A percentile compares a stretch with the other conserved stretches of the same genome.
phyloP scores from a whole-genome alignment of 176 grass and related monocot genomes.

The Alloteropsis semialata region DNA sequence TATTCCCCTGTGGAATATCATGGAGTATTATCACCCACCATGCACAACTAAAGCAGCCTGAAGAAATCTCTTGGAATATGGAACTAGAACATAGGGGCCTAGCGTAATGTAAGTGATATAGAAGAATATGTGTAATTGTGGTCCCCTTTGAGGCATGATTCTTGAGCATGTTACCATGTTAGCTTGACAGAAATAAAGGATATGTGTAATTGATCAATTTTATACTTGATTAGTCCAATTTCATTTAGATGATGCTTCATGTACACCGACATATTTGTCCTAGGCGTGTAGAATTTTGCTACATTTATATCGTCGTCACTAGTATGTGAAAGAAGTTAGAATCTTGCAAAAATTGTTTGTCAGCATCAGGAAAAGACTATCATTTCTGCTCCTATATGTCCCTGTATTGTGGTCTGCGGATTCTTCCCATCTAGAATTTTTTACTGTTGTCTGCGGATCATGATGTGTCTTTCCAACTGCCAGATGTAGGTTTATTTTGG shows the following conservation, averaged over 20 bases:
- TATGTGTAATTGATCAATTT: not conserved
- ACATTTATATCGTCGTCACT: no score
- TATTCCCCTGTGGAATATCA: not conserved
- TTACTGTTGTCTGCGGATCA: no score
- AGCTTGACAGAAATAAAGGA: constrained; percentile 4
- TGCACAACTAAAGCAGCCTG: not conserved
- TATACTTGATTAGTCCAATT: not conserved
- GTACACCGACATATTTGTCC: no score
- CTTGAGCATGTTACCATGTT: not conserved
- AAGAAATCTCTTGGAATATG: constrained; percentile 1
- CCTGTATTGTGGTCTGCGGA: not conserved
- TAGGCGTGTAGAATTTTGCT: no score
- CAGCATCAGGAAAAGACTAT: constrained; percentile 3
- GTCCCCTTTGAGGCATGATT: not conserved
- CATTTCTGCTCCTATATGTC: not conserved
- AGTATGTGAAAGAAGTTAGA: no score
- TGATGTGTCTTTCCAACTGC: not conserved
- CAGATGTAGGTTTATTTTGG: constrained; percentile 4
- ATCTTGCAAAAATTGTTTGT: not conserved
- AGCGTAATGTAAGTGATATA: not conserved
- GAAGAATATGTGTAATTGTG: no score
- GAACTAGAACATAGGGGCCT: not conserved
- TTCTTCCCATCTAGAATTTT: no score
- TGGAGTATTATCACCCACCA: constrained; percentile 13
- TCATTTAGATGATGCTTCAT: no score